A percentile compares a stretch with the other conserved stretches of the same genome.
phyloP scores from a whole-genome alignment of 306 rosid genomes.

The Castanea sativa region DNA sequence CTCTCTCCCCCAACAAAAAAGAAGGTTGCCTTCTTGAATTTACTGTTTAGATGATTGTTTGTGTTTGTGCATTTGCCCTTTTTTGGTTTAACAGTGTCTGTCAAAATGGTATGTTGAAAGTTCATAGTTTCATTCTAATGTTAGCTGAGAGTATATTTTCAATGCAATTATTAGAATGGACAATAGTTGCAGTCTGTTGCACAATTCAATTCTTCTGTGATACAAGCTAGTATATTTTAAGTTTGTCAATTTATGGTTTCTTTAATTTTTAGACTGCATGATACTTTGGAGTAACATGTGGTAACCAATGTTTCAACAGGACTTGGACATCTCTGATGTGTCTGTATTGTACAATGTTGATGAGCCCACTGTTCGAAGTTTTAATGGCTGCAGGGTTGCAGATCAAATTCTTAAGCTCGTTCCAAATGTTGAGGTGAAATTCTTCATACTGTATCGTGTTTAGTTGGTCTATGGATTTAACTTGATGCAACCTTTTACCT shows the following conservation, averaged over 20 bases:
- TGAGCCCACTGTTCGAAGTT: slow-evolving; percentile 90
- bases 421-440: slow-evolving; percentile 78
- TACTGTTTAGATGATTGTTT: background rate
- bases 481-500: background rate
- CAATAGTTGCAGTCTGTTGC: background rate
- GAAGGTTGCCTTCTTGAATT: background rate
- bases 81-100: background rate
- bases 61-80: no score
- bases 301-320: slow-evolving; percentile 44
- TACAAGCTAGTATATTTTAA: background rate
- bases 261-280: background rate
- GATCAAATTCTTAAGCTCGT: slow-evolving; percentile 97
- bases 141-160: background rate
- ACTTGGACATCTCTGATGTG: slow-evolving; percentile 72
- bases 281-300: slow-evolving; percentile 7
- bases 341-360: slow-evolving; percentile 71
- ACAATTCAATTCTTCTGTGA: background rate
- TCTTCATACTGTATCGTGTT: background rate
- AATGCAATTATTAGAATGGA: background rate
- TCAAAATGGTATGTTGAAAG: background rate
- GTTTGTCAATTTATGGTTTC: background rate
- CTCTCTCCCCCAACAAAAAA: background rate
- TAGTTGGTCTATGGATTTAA: background rate
- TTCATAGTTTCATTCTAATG: background rate
- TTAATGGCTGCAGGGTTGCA: slow-evolving; percentile 98